Percentiles rank a stretch among this genome's conserved stretches.
These are phyloP conservation scores for Penicillium lagena DNA, from an alignment of 495 filamentous ascomycete species.

Conservation along the genomic window DNA sequence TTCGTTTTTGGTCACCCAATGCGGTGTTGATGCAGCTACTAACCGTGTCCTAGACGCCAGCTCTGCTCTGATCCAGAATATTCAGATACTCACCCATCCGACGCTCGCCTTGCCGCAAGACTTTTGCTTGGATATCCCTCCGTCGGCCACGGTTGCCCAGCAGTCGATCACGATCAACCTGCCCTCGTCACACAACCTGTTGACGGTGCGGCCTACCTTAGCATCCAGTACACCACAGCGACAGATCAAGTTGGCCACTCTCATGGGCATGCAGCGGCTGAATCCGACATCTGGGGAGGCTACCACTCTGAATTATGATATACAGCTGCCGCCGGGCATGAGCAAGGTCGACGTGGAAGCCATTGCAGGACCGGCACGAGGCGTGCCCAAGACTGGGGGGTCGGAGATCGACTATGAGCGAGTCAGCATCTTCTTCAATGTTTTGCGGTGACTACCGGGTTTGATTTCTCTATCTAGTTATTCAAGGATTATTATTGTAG, in stretches of 20 bases:
- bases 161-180: slow-evolving; percentile 64
- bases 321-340: slow-evolving; percentile 51
- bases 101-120: slow-evolving; percentile 45
- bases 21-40: neutral
- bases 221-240: slow-evolving; percentile 49
- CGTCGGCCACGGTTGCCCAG: slow-evolving; percentile 54
- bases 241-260: slow-evolving; percentile 59
- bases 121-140: slow-evolving; percentile 52
- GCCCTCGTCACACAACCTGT: slow-evolving; percentile 52
- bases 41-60: slow-evolving; percentile 22
- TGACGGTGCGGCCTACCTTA: slow-evolving; percentile 60
- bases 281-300: slow-evolving; percentile 32
- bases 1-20: neutral
- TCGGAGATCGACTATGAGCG: slow-evolving; percentile 63
- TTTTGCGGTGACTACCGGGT: slow-evolving; percentile 21
- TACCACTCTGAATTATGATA: slow-evolving; percentile 53
- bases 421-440: slow-evolving; percentile 54
- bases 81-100: slow-evolving; percentile 61
- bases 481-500: too few relatives aligned
- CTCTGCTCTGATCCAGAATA: slow-evolving; percentile 59
- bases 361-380: slow-evolving; percentile 54
- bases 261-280: slow-evolving; percentile 40
- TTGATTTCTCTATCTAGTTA: too few relatives aligned
- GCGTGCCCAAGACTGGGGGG: slow-evolving; percentile 45
- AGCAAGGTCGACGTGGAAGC: slow-evolving; percentile 62